Base-by-base conservation (phyloP, 2,329 filamentous ascomycete species). In the Penicillium sp. region DNA sequence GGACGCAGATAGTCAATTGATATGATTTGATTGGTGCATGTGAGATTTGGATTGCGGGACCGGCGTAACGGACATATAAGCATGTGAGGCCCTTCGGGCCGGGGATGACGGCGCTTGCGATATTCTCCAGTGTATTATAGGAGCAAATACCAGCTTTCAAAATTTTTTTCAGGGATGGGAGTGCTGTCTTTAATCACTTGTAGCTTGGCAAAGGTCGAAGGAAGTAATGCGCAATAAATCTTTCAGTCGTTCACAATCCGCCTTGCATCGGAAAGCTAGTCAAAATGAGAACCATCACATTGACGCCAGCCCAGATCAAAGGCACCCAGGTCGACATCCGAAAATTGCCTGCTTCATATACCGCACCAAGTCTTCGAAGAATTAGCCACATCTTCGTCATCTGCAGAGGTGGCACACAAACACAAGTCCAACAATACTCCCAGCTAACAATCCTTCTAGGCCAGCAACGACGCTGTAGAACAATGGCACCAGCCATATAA, bases 311-410 rank as follows among this genome's bases (percentile, higher is more conserved):
- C 92, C 92, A 96, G 21, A 92, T 82, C 65, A 94, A 88, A 0
- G 92, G 92, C 47, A 95, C 89, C 91, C 91, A 96, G 0, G 92
- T 96, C 42, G 90, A 93, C 90, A 96, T 94, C 64, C 85, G 81
- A 69, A 93, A 95, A 72, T 87, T 90, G 41, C 90, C 92, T 2
- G 87, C 83, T 62, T 85, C 83, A 68, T 95, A 96, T 33, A 93
- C 83, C 8, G 87, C 89, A 12, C 89, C 90, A 18, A 95, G 76
- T 45, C 89, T 92, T n/a, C n/a, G 16, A 1, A 28, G 7, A 2
- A 26, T 42, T 28, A 42, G 15, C 10, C 13, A 58, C 42, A 21
- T 15, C 24, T 47, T 29, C 49, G 24, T 55, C 45, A 61, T 47
- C 24, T 21, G 21, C 12, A 4, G 3, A 28, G 5, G 9, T 58